phyloP scores from a whole-genome alignment of 2,329 filamentous ascomycete genomes.

The Fusarium sp. region DNA sequence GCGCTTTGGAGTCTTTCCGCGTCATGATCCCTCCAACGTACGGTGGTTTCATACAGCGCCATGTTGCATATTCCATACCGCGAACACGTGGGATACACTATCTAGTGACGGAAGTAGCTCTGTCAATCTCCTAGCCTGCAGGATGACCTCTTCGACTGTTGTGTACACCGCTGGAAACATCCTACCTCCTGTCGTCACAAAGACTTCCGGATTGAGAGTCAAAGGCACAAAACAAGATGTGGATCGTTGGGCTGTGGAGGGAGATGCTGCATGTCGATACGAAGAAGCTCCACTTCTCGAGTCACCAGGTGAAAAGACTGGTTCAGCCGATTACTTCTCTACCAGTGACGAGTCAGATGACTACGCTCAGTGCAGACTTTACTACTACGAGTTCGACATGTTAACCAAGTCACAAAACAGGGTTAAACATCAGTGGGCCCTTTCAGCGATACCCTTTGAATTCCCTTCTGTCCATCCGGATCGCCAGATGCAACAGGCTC shows the following conservation, averaged over 20 bases:
- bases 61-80: conserved; percentile 79
- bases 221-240: accelerated
- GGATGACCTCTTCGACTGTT: conserved; percentile 74
- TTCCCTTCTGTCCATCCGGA: conserved; percentile 72
- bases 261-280: not conserved
- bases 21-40: conserved; percentile 67
- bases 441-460: conserved; percentile 75
- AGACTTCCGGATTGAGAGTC: accelerated
- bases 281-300: conserved; percentile 7
- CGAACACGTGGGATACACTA: conserved; percentile 73
- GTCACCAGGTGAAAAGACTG: not conserved
- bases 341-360: conserved; percentile 58
- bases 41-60: conserved; percentile 77
- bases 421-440: conserved; percentile 73
- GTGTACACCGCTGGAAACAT: conserved; percentile 76
- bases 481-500: conserved; percentile 67
- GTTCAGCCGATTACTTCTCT: accelerated
- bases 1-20: conserved; percentile 76
- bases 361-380: conserved; percentile 76
- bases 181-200: conserved; percentile 36
- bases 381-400: conserved; percentile 75
- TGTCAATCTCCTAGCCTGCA: conserved; percentile 75
- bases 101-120: not conserved
- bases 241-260: not conserved
- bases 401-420: conserved; percentile 33